A percentile compares a stretch with the other conserved stretches of the same genome.
Evolutionary conservation across 2,329 filamentous ascomycete species (phyloP).

Genomic region (Arachnomyces sp.): DNA sequence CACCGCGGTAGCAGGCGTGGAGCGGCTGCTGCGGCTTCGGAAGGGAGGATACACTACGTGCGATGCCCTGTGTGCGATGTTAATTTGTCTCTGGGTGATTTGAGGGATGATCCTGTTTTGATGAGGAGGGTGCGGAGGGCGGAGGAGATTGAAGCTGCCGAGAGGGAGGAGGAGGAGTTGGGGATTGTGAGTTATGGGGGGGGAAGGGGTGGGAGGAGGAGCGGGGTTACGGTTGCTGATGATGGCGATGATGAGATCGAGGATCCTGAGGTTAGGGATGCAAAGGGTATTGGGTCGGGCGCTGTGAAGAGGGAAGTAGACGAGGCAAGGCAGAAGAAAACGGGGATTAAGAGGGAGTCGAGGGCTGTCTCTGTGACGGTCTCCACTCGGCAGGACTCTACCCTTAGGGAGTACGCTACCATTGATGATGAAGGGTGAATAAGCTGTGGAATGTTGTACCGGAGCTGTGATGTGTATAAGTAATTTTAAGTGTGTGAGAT

Average conservation of each 20-base stretch:
- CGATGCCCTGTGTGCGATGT: slow-evolving; percentile 37
- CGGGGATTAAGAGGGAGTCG: slow-evolving; percentile 5
- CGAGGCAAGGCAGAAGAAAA: neutral
- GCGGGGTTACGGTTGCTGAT: slow-evolving; percentile 23
- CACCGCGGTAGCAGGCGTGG: slow-evolving; percentile 8
- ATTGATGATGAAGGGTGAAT: too few species aligned
- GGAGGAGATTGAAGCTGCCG: slow-evolving; percentile 19
- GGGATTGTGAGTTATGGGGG: slow-evolving; percentile 12
- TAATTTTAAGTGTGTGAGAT: too few species aligned
- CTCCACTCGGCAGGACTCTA: too few species aligned
- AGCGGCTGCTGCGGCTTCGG: slow-evolving; percentile 12
- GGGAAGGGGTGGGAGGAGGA: slow-evolving; percentile 11
- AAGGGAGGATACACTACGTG: slow-evolving; percentile 20
- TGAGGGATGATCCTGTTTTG: slow-evolving; percentile 33
- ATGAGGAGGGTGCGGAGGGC: slow-evolving; percentile 30
- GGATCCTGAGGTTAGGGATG: neutral
- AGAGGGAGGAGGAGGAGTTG: slow-evolving; percentile 25
- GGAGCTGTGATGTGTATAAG: too few species aligned
- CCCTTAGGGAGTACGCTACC: too few species aligned
- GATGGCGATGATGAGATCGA: slow-evolving; percentile 21
- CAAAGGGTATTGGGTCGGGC: neutral
- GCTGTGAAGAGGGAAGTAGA: neutral
- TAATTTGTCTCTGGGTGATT: slow-evolving; percentile 27
- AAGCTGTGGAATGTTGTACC: too few species aligned
- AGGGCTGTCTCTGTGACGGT: neutral